Evolutionary conservation across 2,329 filamentous ascomycete genomes (phyloP).

Genomic region (Colletotrichum coccodes): DNA sequence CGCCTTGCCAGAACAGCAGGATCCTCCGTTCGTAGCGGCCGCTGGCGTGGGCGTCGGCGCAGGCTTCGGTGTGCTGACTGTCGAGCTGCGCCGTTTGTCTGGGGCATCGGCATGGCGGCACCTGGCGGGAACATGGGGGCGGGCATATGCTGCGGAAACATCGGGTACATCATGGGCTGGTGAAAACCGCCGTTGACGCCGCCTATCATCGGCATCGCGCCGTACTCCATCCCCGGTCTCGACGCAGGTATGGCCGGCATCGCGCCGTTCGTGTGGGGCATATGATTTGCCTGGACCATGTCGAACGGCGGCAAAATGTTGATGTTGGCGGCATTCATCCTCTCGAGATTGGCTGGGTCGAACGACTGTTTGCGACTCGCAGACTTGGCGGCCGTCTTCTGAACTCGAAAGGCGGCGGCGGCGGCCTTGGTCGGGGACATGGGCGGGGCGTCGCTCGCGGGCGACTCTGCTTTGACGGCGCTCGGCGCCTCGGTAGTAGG

Average conservation of each 20-base stretch:
- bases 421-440: slow-evolving; percentile 47
- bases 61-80: not conserved
- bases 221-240: slow-evolving; percentile 27
- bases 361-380: slow-evolving; percentile 58
- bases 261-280: slow-evolving; percentile 36
- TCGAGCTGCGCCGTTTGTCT: not conserved
- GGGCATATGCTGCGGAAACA: slow-evolving; percentile 29
- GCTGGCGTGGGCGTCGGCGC: not conserved
- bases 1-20: slow-evolving; percentile 17
- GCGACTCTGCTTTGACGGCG: slow-evolving; percentile 36
- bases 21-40: slow-evolving; percentile 10
- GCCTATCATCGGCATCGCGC: slow-evolving; percentile 29
- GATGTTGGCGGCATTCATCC: slow-evolving; percentile 63
- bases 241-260: slow-evolving; percentile 33
- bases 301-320: slow-evolving; percentile 55
- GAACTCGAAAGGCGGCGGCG: slow-evolving; percentile 54
- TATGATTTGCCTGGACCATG: slow-evolving; percentile 24
- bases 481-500: slow-evolving; percentile 28
- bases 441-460: slow-evolving; percentile 43
- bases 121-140: slow-evolving; percentile 13
- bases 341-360: slow-evolving; percentile 58
- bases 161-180: slow-evolving; percentile 29
- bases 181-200: slow-evolving; percentile 28
- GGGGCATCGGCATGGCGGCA: slow-evolving; percentile 10
- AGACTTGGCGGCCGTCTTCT: slow-evolving; percentile 53